Evolutionary conservation across 2,329 filamentous ascomycete species (phyloP), one percentile per base, ranked within the genome.

Genomic region (Diplocarpon rosae): DNA sequence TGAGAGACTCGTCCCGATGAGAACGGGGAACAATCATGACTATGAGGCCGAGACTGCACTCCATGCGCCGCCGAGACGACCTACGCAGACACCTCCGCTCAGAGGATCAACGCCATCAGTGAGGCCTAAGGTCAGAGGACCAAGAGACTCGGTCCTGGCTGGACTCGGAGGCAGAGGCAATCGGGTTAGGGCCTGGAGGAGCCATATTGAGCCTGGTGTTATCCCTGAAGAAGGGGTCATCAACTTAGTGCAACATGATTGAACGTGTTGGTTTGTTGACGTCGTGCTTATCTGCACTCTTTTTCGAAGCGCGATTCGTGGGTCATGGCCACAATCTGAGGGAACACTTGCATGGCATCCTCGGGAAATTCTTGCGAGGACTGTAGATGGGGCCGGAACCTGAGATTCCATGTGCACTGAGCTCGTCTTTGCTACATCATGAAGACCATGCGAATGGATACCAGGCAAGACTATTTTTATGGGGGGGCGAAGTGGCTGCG

Each of bases 161-260:
- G 59, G 59, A 1, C 51, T 62, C 12, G 49, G 51, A 13, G 50
- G 51, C 1, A 36, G 43, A 39, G 52, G 47, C 8, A 56, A 58
- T 30, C 50, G 59, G 32, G 59, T 62, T 8, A 46, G 51, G 47
- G 53, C 57, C 6, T 62, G 59, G 59, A 53, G 57, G 46, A 50
- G 47, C 29, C 51, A 60, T 46, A 56, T 62, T 40, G 46, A 54
- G 16, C 49, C 55, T 11, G 57, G 56, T 5, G 51, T 54, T n/a
- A 43, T 41, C 32, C 55, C 58, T 24, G 58, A 54, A 24, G 59
- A 60, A 42, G 55, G 53, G 0, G 48, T 59, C 28, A 24, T 24
- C 20, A 24, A 7, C 20, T 24, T 24, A 24, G 20, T 24, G 7
- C 20, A 24, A 24, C 20, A 24, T 24, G 20, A 24, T 39, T 59